Base-by-base conservation (phyloP, 2,329 filamentous ascomycete genomes). In the Hypoxylon sp. region DNA sequence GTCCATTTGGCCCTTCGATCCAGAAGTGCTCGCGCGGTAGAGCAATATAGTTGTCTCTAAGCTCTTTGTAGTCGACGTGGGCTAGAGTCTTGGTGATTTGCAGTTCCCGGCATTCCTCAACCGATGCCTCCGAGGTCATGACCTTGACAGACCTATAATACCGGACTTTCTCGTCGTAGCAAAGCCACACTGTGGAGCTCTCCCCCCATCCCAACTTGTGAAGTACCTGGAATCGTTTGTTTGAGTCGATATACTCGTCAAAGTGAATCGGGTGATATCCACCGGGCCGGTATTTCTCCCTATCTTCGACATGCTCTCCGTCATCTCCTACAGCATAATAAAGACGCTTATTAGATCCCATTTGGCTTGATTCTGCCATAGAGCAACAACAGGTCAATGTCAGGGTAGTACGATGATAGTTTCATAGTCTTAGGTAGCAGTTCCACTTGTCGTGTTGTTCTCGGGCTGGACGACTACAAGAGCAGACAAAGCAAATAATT, bases 211-310 rank as follows among this genome's bases (percentile, higher is more conserved):
- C 65, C 8, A 65, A 45, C 7, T 67, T 65, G 9, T 65, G 61
- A 7, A 67, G n/a, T 20, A 67, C 64, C 5, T 58, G 14, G 11
- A 64, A 67, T 22, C 61, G 52, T n/a, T 55, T 18, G 3, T 61
- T 18, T 3, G 48, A 33, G 4, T 48, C 64, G 8, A 67, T 20
- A 14, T 52, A 40, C 11, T 67, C 61, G 7, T 59, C 42, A 3
- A 61, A 38, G 24, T 67, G 65, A 28, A 67, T 44, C 38, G 61
- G 61, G 20, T 67, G 65, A 20, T 61, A 65, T 22, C 65, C 61
- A 7, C 61, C 65, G 0, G 57, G 57, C 22, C 61, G 46, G 20
- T 67, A 67, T 38, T 44, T 67, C 40, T 65, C 56, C 26, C 56
- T 61, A 2, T 64, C 53, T 28, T 67, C 64, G 12, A 55, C 30